phyloP scores from a whole-genome alignment of 108 stramenopile species.

The Tribonema minus region DNA sequence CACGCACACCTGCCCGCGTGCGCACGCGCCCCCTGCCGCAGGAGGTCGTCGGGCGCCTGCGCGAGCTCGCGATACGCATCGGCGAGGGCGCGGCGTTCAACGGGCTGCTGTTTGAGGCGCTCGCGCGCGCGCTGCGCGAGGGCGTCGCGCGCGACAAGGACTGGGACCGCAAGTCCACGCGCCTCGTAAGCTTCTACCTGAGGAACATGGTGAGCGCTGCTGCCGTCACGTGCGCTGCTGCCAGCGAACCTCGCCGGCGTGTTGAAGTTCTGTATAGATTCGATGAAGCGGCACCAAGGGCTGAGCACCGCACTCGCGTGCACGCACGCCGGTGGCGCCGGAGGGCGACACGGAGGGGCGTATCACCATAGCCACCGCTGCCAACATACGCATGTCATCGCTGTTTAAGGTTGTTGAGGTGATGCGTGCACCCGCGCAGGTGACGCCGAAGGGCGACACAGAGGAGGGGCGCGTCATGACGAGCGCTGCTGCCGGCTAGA shows the following conservation, averaged over 20 bases:
- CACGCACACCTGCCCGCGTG: not conserved
- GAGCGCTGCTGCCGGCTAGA: too few relatives aligned
- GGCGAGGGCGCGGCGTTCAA: not conserved
- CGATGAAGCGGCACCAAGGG: too few relatives aligned
- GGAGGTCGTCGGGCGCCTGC: not conserved
- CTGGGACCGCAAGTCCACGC: slow-evolving; percentile 36
- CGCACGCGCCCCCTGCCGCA: not conserved
- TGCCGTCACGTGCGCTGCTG: too few relatives aligned
- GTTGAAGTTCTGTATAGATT: too few relatives aligned
- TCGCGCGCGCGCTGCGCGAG: not conserved
- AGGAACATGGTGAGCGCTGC: slow-evolving; percentile 17
- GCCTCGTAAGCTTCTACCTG: slow-evolving; percentile 20
- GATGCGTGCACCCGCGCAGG: too few relatives aligned
- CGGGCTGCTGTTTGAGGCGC: not conserved
- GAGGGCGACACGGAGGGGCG: not conserved
- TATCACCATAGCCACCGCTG: too few relatives aligned
- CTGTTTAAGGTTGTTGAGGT: too few relatives aligned
- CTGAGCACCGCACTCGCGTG: too few relatives aligned
- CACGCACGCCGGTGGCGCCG: not conserved
- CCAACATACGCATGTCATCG: too few relatives aligned
- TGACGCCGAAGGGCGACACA: too few relatives aligned
- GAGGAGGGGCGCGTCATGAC: too few relatives aligned
- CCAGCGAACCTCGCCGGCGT: too few relatives aligned
- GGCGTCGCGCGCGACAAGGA: slow-evolving; percentile 9
- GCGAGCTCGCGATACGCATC: not conserved